Evolutionary conservation across 1,284 basidiomycete genomes (phyloP).

Genomic region (Tylopilus sp.): DNA sequence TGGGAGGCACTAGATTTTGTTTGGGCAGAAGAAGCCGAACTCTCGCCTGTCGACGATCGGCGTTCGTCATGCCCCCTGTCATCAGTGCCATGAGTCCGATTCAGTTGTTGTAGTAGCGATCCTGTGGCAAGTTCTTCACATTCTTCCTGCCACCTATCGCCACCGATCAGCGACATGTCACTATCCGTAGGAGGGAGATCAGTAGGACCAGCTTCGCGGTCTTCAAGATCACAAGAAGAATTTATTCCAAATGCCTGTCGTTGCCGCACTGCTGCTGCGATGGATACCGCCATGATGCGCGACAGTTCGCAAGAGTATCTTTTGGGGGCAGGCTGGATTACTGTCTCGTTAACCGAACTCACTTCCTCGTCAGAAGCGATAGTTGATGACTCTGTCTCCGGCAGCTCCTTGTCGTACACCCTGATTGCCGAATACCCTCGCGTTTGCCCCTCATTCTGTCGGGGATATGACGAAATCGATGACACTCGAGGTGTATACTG

Average conservation of each 20-base stretch:
- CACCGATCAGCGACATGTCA: slow-evolving; percentile 45
- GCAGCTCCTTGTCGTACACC: slow-evolving; percentile 1
- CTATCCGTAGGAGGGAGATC: slow-evolving; percentile 45
- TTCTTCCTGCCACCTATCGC: slow-evolving; percentile 39
- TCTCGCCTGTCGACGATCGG: slow-evolving; percentile 7
- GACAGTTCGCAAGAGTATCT: slow-evolving; percentile 35
- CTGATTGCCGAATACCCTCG: not conserved
- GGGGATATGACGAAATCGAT: slow-evolving; percentile 7
- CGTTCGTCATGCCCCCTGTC: slow-evolving; percentile 1
- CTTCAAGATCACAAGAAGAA: slow-evolving; percentile 35
- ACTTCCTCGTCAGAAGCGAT: slow-evolving; percentile 18
- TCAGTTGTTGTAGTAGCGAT: slow-evolving; percentile 47
- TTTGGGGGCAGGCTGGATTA: not conserved
- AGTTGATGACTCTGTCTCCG: slow-evolving; percentile 12
- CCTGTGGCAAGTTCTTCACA: slow-evolving; percentile 46
- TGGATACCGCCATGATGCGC: slow-evolving; percentile 36
- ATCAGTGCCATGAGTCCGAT: slow-evolving; percentile 18
- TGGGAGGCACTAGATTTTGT: slow-evolving; percentile 21
- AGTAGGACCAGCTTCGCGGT: slow-evolving; percentile 29
- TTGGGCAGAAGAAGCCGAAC: slow-evolving; percentile 12
- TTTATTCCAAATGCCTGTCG: slow-evolving; percentile 46
- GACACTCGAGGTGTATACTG: slow-evolving; percentile 20
- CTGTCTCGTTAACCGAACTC: slow-evolving; percentile 1
- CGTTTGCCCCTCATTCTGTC: slow-evolving; percentile 4
- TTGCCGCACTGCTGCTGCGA: slow-evolving; percentile 43